Base-by-base conservation (phyloP, 257 asterid genomes). In the Striga asiatica region DNA sequence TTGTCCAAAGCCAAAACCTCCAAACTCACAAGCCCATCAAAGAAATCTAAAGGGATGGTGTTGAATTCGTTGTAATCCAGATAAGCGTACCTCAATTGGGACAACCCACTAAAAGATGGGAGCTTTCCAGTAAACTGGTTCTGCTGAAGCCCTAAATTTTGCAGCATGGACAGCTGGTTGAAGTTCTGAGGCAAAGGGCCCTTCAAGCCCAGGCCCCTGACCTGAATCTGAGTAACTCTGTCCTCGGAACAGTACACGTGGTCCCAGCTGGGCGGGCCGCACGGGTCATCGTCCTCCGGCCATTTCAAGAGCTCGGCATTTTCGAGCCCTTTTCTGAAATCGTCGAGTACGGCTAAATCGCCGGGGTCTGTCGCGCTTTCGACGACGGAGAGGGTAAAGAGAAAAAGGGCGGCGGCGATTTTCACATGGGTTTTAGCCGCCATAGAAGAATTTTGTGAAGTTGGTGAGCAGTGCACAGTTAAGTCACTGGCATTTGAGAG, bases 181-280 rank as follows among this genome's bases (percentile, higher is more conserved):
- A 89, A 69, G 27, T 73, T 81, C 22, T 59, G 64, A 22, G 97
- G 97, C 34, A 89, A 74, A 28, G 87, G 81, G 37, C 97, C 97
- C 42, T 74, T 75, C 16, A 89, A 55, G 1, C 97, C 95, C 68
- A 85, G 74, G 4, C 76, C 80, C 51, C 59, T 71, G n/a, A 80
- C 97, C 71, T 89, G 95, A 82, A 89, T 83, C 76, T 89, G 97
- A 3, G 85, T 29, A 25, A 89, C 88, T 29, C 94, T 68, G 60
- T 48, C 58, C 13, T 65, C 78, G 8, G 66, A 23, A 41, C 97
- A 89, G 51, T 23, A 81, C 1, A 89, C 35, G 71, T 85, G 88
- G 0, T 79, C 83, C 97, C 95, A 89, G 4, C 60, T 62, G 16
- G 94, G 94, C 29, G 95, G 77, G 6, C 94, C 95, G 58, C 97